Base-by-base conservation (phyloP, 371 early-diverging fungal species). In the Syncephalastrum monosporum region DNA sequence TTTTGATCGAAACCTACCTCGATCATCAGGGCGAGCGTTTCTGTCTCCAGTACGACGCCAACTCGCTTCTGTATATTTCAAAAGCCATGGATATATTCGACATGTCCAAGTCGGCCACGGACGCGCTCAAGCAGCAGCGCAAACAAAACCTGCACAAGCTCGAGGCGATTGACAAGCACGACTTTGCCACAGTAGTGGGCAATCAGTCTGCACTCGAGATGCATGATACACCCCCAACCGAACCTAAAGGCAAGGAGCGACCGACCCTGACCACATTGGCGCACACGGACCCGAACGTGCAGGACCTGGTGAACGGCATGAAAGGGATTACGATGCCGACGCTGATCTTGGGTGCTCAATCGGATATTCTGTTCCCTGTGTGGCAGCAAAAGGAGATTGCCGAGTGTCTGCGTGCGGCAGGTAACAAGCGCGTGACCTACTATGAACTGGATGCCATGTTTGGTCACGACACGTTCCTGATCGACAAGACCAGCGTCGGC, bases 11-110 rank as follows among this genome's bases (percentile, higher is more conserved):
- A 71, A 93, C 93, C 4, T 97, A 97, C 61, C 68, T 97, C 50
- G 96, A 97, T 64, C 95, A 97, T 67, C 96, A 97, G 62, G 93
- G 95, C 50, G 95, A 96, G 64, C 81, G 89, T 25, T 97, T 91
- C 72, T 93, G 93, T 64, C 64, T 92, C 49, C 87, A 93, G 67
- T 97, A 96, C 70, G 98, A 97, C 53, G 83, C 98, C 60, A 97
- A 97, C 65, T 94, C 95, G 1, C 71, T 96, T 14, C 66, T 97
- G 4, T 97, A 95, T 64, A 87, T 97, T 29, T 93, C 94, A 49
- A 96, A 96, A 67, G 96, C 97, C 27, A 96, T 96, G 97, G 98
- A 97, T 65, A 84, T 96, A 84, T 97, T 96, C 77, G 96, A 97
- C 71, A 87, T 97, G 80, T 87, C 89, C 16, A 67, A 69, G 2